Base-by-base conservation (phyloP, 257 asterid species). In the Primulina tabacum region DNA sequence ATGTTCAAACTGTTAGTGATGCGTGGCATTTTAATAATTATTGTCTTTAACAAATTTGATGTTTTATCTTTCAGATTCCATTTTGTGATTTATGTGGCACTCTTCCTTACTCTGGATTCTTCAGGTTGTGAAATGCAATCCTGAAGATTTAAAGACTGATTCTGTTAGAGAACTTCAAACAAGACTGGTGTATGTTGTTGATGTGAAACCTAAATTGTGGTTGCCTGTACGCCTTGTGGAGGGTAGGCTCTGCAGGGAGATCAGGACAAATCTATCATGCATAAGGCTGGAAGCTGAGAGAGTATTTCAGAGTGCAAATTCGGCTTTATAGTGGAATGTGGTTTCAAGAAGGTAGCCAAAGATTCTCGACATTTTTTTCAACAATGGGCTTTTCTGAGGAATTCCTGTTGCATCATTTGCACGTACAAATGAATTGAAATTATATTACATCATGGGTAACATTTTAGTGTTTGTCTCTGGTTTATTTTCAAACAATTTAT, bases 131-230 rank as follows among this genome's bases (percentile, higher is more conserved):
- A 86, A 80, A 75, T 63, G 43, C 71, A 66, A 57, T 60, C 17
- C 75, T 21, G 84, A 76, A 74, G 69, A 64, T 26, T 57, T 68
- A 55, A 68, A 21, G 73, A 52, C 63, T 28, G 87, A 79, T 77
- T 62, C 75, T 66, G 67, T 38, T 66, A 86, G 69, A 67, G 78
- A 83, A 65, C 78, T 74, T 60, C 76, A 77, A 71, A 89, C 97
- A 35, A 89, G 79, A 1, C 90, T 91, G 64, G 17, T 66, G 57
- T 91, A 91, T 59, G 71, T 71, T 69, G 96, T 87, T 65, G 72
- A 84, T 75, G 92, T 89, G 78, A 90, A 85, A 82, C 97, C 97
- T 29, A 87, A 85, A 78, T 60, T 84, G 68, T 91, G 97, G 97
- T 75, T 91, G 75, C 97, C 96, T 24, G 97, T 91, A 29, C 73